These are phyloP conservation scores for Cladosporium sp. DNA, from an alignment of 2,329 filamentous ascomycete species.

Conservation along the genomic window DNA sequence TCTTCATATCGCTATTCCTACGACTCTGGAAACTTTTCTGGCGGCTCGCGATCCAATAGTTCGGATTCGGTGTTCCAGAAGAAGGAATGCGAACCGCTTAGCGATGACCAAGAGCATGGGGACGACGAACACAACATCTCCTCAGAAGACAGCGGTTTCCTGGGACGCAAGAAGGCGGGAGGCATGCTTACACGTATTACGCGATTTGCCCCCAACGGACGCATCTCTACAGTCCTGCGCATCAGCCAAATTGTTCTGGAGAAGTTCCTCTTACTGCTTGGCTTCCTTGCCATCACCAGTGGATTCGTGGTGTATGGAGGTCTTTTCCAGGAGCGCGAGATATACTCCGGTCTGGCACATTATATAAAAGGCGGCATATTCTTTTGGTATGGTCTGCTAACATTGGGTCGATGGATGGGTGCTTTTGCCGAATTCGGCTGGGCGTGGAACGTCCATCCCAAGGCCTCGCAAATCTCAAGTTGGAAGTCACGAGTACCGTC, in stretches of 20 bases:
- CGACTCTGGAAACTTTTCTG: constrained; percentile 33
- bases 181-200: constrained; percentile 24
- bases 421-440: constrained; percentile 87
- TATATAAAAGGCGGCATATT: constrained; percentile 94
- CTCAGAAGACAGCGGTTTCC: constrained; percentile 38
- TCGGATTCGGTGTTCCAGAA: constrained; percentile 26
- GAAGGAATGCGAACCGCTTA: constrained; percentile 12
- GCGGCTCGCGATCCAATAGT: constrained; percentile 29
- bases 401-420: constrained; percentile 83
- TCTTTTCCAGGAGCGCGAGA: constrained; percentile 57
- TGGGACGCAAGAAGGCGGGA: constrained; percentile 32
- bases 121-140: constrained; percentile 36
- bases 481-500: constrained; percentile 63
- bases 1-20: constrained; percentile 35
- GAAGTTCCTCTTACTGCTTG: constrained; percentile 70
- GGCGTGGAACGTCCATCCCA: constrained; percentile 87
- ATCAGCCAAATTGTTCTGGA: constrained; percentile 66
- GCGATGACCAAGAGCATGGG: constrained; percentile 32
- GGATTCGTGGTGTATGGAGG: constrained; percentile 75
- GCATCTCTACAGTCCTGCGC: constrained; percentile 55
- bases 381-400: constrained; percentile 86
- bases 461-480: constrained; percentile 51
- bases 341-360: constrained; percentile 86
- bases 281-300: constrained; percentile 67
- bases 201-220: constrained; percentile 35